phyloP scores from a whole-genome alignment of 345 rosid genomes.

The Rhodomyrtus tomentosa region DNA sequence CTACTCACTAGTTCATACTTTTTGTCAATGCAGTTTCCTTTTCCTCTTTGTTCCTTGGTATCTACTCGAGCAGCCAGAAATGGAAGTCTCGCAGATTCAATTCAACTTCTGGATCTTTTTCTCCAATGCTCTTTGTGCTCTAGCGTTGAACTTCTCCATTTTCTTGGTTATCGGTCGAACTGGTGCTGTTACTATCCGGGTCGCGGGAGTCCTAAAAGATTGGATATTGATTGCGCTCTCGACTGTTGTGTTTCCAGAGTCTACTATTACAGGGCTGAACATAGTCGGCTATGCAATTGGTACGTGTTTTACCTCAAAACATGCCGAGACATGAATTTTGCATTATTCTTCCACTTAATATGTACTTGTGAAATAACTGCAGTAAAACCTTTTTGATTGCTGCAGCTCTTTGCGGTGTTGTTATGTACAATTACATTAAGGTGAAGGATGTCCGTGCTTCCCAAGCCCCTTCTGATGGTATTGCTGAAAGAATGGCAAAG shows the following conservation, averaged over 20 bases:
- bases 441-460: slow-evolving; percentile 74
- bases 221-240: slow-evolving; percentile 98
- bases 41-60: slow-evolving; percentile 93
- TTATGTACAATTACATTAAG: slow-evolving; percentile 91
- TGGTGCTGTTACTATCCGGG: slow-evolving; percentile 94
- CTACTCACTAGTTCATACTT: background rate
- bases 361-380: background rate
- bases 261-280: slow-evolving; percentile 84
- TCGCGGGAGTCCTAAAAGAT: slow-evolving; percentile 97
- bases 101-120: slow-evolving; percentile 96
- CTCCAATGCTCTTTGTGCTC: slow-evolving; percentile 91
- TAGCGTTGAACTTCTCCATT: slow-evolving; percentile 88
- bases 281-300: slow-evolving; percentile 97
- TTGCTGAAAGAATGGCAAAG: slow-evolving; percentile 76
- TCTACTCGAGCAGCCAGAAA: slow-evolving; percentile 77
- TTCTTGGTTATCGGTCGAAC: slow-evolving; percentile 96
- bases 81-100: slow-evolving; percentile 81
- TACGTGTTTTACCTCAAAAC: slow-evolving; percentile 16
- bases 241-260: slow-evolving; percentile 83
- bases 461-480: slow-evolving; percentile 51
- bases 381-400: background rate
- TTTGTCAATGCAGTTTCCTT: slow-evolving; percentile 53
- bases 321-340: background rate
- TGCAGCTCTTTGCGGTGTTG: slow-evolving; percentile 95
- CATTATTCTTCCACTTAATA: background rate